Conservation (phyloP, 2,329 filamentous ascomycete genomes). For the Colletotrichum sp. region DNA sequence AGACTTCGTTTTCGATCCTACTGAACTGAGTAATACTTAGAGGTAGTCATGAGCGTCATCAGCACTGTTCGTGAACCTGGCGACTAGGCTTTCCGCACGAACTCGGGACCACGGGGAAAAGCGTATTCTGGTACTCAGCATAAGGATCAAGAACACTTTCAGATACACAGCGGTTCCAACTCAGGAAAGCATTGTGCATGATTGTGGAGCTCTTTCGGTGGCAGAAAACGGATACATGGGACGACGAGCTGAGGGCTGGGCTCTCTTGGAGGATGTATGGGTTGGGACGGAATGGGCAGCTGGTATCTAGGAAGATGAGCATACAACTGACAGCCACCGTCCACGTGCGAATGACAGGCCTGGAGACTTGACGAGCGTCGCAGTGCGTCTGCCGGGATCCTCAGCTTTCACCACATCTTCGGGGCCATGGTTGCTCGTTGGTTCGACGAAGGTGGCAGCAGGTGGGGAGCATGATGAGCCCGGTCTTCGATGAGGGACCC, state of each 20-base stretch:
- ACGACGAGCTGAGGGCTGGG: not conserved
- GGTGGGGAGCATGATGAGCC: not conserved
- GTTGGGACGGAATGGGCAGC: not conserved
- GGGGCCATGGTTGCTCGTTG: not conserved
- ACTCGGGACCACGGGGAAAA: not conserved
- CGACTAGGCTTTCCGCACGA: not conserved
- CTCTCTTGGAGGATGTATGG: not conserved
- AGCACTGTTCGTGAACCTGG: not conserved
- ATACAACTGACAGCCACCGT: not conserved
- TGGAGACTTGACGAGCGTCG: not conserved
- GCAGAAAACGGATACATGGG: not conserved
- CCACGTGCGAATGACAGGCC: not conserved
- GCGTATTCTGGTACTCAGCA: fast-evolving
- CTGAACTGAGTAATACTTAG: not conserved
- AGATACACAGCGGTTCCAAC: not conserved
- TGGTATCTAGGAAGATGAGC: not conserved
- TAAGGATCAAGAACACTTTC: not conserved
- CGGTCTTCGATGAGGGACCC: not conserved
- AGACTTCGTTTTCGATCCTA: fast-evolving
- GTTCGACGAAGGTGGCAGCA: not conserved
- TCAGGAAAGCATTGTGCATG: not conserved
- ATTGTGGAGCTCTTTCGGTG: not conserved
- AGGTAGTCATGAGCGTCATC: not conserved
- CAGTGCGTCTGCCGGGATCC: not conserved
- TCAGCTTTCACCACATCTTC: not conserved